A percentile compares a stretch with the other conserved stretches of the same genome.
phyloP scores from a whole-genome alignment of 805 yeast species.

The Priceomyces fermenticarens region DNA sequence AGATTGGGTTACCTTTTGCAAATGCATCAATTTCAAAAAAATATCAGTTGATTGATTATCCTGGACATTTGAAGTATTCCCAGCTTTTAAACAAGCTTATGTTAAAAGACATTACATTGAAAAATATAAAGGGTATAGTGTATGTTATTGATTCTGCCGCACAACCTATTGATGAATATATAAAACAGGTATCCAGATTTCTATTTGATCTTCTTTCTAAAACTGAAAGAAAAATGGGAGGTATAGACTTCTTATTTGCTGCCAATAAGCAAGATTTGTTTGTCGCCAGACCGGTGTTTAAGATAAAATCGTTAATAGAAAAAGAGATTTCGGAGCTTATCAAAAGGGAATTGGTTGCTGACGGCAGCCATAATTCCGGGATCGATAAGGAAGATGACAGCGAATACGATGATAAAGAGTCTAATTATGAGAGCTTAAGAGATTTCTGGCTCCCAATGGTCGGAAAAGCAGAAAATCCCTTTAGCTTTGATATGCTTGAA shows the following conservation, averaged over 20 bases:
- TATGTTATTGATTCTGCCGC: conserved; percentile 77
- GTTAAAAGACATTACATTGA: conserved; percentile 33
- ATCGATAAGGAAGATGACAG: conserved; percentile 41
- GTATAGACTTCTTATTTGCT: conserved; percentile 72
- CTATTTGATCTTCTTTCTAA: conserved; percentile 56
- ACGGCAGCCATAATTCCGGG: conserved; percentile 32
- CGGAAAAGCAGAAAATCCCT: conserved; percentile 36
- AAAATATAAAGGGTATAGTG: conserved; percentile 61
- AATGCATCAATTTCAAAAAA: conserved; percentile 33
- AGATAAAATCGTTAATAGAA: conserved; percentile 60
- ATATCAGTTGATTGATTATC: conserved; percentile 68
- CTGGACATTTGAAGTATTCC: conserved; percentile 81
- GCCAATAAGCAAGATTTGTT: conserved; percentile 86
- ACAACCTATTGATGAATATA: conserved; percentile 41
- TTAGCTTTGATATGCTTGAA: conserved; percentile 67
- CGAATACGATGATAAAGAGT: conserved; percentile 37
- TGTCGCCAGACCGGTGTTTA: conserved; percentile 68
- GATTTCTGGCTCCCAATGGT: conserved; percentile 44
- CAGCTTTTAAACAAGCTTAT: conserved; percentile 52
- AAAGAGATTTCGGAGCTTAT: conserved; percentile 58
- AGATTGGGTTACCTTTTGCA: conserved; percentile 32
- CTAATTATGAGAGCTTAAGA: conserved; percentile 24
- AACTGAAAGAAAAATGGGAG: conserved; percentile 65
- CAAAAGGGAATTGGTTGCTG: conserved; percentile 35
- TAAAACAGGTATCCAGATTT: conserved; percentile 49